Evolutionary conservation across 108 stramenopile genomes (phyloP), one percentile per base, ranked within the genome.

Genomic region (Skeletonema grethae): DNA sequence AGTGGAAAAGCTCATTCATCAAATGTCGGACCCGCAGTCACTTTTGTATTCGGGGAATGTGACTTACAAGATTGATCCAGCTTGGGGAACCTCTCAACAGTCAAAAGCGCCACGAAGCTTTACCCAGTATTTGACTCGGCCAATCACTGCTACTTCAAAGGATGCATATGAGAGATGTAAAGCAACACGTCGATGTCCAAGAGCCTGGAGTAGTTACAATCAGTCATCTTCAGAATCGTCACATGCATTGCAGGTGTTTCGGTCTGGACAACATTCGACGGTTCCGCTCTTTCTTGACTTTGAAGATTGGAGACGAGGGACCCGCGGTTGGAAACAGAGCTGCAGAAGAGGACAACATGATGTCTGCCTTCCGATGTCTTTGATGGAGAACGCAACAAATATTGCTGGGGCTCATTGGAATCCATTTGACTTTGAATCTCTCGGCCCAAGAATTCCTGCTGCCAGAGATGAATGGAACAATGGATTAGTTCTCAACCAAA

Each of bases 151-250:
- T 56, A 73, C 82, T 38, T 77, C 77, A 25, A 20, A 22, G 18
- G 72, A 73, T 43, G 36, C 53, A 55, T 93, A 94, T 69, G 88
- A 89, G 76, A 84, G 89, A 56, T 94, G 92, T 67, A 91, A 91
- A 77, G 88, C 85, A 28, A 88, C 86, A 2, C 87, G 84, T 55
- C 67, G 92, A 36, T 94, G 92, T 57, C 86, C 82, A 63, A 77
- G 88, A 13, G 92, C 82, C 25, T 74, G 67, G 77, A 73, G 67
- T 57, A 65, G 82, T 41, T 91, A 88, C 71, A 80, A 89, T 67
- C 70, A 78, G 43, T 62, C 73, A 6, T 25, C 59, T 10, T 84
- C 87, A 2, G 29, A 69, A 29, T 34, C 72, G 3, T 39, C 65
- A 43, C 70, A 85, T 73, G 82, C 85, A 10, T 53, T 73, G 41